These are phyloP conservation scores for Balansia obtecta DNA, from an alignment of 2,329 filamentous ascomycete species.

Conservation along the genomic window DNA sequence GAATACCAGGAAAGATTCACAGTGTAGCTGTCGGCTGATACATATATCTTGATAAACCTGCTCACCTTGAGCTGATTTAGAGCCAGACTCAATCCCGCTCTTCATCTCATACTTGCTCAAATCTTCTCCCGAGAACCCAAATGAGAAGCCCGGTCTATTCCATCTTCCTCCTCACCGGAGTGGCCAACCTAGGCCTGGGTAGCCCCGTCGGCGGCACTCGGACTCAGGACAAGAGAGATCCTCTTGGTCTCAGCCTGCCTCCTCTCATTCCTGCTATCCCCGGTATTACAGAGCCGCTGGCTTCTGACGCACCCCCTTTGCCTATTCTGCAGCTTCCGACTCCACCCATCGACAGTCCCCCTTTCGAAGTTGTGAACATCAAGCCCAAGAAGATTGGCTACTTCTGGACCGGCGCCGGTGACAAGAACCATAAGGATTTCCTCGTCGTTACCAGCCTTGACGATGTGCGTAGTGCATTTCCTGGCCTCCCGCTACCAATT, in stretches of 20 bases:
- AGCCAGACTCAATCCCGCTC: background rate
- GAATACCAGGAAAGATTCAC: background rate
- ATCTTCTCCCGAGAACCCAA: background rate
- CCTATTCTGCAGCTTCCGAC: constrained; percentile 47
- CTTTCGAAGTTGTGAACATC: constrained; percentile 39
- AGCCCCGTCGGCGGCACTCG: constrained; percentile 1
- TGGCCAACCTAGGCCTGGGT: background rate
- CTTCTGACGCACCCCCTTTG: constrained; percentile 35
- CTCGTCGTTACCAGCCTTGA: constrained; percentile 43
- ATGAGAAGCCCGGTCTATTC: background rate
- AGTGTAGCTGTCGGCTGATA: background rate
- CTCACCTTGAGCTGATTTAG: background rate
- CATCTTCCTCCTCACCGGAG: background rate
- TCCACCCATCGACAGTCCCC: constrained; percentile 42
- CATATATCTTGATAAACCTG: constrained; percentile 2
- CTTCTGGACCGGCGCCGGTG: constrained; percentile 49
- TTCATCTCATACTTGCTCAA: constrained; percentile 1
- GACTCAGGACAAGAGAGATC: constrained; percentile 1
- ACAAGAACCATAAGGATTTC: constrained; percentile 48
- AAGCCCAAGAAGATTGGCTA: constrained; percentile 55
- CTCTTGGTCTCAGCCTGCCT: constrained; percentile 27
- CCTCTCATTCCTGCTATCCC: constrained; percentile 46
- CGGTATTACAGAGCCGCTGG: constrained; percentile 45
- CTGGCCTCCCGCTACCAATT: too few species aligned
- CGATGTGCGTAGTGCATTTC: constrained; percentile 26